These are phyloP conservation scores for Elongisporangium senticosum DNA, from an alignment of 352 stramenopile species.

Conservation along the genomic window DNA sequence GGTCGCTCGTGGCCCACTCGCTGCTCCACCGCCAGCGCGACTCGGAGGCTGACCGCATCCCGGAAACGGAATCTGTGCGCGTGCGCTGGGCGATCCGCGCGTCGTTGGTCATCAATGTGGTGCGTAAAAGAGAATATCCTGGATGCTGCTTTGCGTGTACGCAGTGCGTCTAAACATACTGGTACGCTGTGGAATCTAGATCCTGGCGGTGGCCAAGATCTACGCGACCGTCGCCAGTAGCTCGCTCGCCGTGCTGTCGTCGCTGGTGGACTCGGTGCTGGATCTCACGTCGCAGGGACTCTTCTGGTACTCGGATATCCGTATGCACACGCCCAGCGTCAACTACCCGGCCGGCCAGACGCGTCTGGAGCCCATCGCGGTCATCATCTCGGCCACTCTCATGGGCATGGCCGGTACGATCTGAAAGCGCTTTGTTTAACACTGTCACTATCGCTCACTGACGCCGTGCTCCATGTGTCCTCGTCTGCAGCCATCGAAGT, in stretches of 20 bases:
- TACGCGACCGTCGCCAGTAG: constrained; percentile 80
- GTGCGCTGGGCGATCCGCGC: constrained; percentile 67
- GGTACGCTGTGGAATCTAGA: constrained; percentile 10
- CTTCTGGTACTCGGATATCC: constrained; percentile 93
- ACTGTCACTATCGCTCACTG: constrained; percentile 3
- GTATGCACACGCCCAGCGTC: constrained; percentile 81
- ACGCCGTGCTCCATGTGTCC: not conserved
- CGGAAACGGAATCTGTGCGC: constrained; percentile 29
- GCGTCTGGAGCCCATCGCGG: constrained; percentile 92
- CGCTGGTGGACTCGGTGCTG: constrained; percentile 91
- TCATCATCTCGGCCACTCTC: constrained; percentile 94
- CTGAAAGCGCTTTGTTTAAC: not conserved
- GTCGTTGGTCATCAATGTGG: constrained; percentile 68
- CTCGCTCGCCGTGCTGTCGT: constrained; percentile 92
- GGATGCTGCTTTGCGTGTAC: not conserved
- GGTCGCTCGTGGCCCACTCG: constrained; percentile 70
- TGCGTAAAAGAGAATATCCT: constrained; percentile 14
- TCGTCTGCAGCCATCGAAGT: constrained; percentile 84
- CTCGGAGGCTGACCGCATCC: constrained; percentile 35
- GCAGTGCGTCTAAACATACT: not conserved
- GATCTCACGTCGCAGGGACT: constrained; percentile 92
- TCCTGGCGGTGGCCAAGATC: constrained; percentile 59
- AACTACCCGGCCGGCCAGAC: constrained; percentile 92
- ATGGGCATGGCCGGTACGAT: constrained; percentile 92
- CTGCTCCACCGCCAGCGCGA: constrained; percentile 61